phyloP scores from a whole-genome alignment of 2,329 filamentous ascomycete genomes.

The Fusarium subglutinans region DNA sequence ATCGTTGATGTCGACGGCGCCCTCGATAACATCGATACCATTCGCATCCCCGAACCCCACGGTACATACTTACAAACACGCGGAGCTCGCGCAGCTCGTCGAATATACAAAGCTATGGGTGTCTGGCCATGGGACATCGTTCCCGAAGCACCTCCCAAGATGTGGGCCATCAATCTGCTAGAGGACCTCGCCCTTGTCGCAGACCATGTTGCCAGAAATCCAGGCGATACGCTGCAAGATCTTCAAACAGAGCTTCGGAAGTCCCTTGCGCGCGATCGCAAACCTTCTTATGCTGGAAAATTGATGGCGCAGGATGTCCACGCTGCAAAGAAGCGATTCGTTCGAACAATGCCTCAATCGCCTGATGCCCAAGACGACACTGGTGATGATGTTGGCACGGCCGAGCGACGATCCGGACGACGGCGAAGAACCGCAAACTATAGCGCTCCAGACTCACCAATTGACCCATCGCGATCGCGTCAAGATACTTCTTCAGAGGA shows the following conservation, averaged over 20 bases:
- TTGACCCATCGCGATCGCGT: constrained; percentile 24
- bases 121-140: constrained; percentile 45
- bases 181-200: constrained; percentile 43
- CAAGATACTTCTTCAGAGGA: constrained; percentile 36
- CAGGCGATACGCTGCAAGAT: constrained; percentile 39
- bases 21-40: constrained; percentile 37
- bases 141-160: constrained; percentile 43
- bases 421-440: constrained; percentile 35
- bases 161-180: constrained; percentile 44
- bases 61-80: constrained; percentile 38
- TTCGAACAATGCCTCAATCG: constrained; percentile 33
- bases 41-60: constrained; percentile 42
- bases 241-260: constrained; percentile 40
- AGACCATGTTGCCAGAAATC: constrained; percentile 42
- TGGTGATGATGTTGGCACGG: constrained; percentile 25
- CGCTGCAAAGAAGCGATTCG: constrained; percentile 43
- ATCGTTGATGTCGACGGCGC: constrained; percentile 32
- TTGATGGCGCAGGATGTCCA: constrained; percentile 44
- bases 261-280: constrained; percentile 42
- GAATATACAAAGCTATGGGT: constrained; percentile 42
- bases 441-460: constrained; percentile 32
- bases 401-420: constrained; percentile 36
- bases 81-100: constrained; percentile 40
- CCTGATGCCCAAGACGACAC: constrained; percentile 36
- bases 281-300: constrained; percentile 44